Percentiles rank a stretch among this genome's conserved stretches.
These are phyloP conservation scores for Areca catechu DNA, from an alignment of 176 grass and related monocot genomes.

Conservation along the genomic window DNA sequence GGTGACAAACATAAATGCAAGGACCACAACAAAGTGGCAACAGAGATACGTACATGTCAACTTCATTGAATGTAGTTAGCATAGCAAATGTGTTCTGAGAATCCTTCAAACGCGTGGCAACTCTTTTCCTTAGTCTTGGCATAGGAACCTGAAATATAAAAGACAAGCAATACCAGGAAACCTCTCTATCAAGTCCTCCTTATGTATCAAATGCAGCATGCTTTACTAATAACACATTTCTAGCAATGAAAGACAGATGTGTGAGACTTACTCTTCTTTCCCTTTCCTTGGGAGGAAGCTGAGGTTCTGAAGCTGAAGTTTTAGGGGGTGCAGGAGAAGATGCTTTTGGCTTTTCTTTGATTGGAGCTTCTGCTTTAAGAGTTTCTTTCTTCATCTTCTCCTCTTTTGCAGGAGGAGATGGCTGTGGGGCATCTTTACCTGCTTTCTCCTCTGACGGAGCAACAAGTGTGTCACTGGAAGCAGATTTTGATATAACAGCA, in stretches of 20 bases:
- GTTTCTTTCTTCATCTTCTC: conserved; percentile 33
- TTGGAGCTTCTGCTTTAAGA: conserved; percentile 36
- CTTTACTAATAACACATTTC: too few relatives aligned
- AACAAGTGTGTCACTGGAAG: conserved; percentile 74
- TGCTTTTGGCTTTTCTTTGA: conserved; percentile 40
- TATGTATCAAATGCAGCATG: too few relatives aligned
- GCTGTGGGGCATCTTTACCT: conserved; percentile 40
- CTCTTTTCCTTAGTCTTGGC: conserved; percentile 91
- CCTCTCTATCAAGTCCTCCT: too few relatives aligned
- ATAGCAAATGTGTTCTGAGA: conserved; percentile 99
- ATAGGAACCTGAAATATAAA: conserved; percentile 54
- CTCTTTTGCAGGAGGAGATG: conserved; percentile 17
- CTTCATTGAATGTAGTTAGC: conserved; percentile 99
- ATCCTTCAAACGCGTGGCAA: conserved; percentile 95
- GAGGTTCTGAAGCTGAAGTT: conserved; percentile 74
- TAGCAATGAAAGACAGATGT: background rate
- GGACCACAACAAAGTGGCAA: too few relatives aligned
- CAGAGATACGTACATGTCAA: conserved; percentile 60
- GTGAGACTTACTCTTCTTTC: conserved; percentile 64
- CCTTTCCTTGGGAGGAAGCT: conserved; percentile 92
- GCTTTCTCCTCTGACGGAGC: conserved; percentile 74
- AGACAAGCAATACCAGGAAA: too few relatives aligned
- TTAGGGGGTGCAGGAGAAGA: conserved; percentile 29
- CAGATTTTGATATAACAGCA: conserved; percentile 90
- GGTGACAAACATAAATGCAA: too few relatives aligned